Conservation (phyloP, 106 monocot species). For the Chionographis japonica region DNA sequence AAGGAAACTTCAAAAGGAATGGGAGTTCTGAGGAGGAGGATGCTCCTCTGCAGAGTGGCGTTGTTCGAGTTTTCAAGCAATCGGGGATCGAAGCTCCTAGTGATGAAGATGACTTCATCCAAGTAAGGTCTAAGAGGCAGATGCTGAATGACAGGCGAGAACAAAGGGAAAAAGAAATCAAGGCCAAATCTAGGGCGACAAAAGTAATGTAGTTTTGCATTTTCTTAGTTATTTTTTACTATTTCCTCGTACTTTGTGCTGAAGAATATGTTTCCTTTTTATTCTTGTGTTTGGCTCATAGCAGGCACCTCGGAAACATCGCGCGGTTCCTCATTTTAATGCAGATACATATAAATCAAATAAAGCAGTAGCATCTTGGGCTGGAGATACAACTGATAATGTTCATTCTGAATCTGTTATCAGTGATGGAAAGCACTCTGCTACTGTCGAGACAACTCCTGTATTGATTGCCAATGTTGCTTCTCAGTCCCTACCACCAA, state of each 20-base stretch:
- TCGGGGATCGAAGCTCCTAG: constrained; percentile 84
- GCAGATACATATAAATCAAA: constrained; percentile 21
- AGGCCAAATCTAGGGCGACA: constrained; percentile 53
- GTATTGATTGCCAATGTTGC: constrained; percentile 19
- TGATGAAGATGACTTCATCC: constrained; percentile 90
- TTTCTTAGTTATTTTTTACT: not conserved
- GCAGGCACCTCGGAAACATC: constrained; percentile 59
- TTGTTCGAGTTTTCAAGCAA: constrained; percentile 78
- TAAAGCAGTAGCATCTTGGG: constrained; percentile 16
- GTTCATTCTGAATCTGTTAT: constrained; percentile 18
- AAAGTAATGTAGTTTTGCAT: constrained; percentile 38
- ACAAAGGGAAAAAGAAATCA: constrained; percentile 81
- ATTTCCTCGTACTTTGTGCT: not conserved
- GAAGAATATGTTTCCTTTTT: not conserved
- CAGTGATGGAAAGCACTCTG: constrained; percentile 21
- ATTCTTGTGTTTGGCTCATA: not conserved
- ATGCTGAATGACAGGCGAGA: constrained; percentile 83
- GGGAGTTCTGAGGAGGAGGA: constrained; percentile 45
- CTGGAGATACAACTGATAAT: constrained; percentile 3
- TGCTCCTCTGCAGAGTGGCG: constrained; percentile 64
- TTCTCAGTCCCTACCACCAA: constrained; percentile 44
- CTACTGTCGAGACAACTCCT: constrained; percentile 22
- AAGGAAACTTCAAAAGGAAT: constrained; percentile 26
- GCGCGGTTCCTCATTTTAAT: constrained; percentile 17
- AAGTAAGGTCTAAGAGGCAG: constrained; percentile 95